Conservation (phyloP, 495 filamentous ascomycete species). For the Neurospora sp. region DNA sequence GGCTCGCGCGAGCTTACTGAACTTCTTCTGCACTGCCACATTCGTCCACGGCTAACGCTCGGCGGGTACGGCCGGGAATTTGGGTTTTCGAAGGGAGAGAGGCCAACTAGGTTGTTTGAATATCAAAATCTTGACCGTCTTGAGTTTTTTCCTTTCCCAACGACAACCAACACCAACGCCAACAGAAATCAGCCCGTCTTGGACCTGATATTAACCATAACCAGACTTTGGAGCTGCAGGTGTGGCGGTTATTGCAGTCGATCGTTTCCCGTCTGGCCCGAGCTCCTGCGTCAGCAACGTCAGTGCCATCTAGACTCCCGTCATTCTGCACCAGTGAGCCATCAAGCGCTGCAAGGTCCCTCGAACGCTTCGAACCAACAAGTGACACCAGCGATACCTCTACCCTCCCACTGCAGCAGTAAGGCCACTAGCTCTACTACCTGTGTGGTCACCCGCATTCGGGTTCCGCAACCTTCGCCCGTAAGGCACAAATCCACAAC, state of each 20-base stretch:
- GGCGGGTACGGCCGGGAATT: not conserved
- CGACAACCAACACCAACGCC: not conserved
- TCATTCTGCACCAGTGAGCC: not conserved
- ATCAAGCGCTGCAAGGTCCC: not conserved
- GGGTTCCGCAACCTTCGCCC: not conserved
- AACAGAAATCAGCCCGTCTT: not conserved
- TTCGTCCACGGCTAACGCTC: not conserved
- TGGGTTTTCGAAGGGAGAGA: not conserved
- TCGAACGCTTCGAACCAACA: not conserved
- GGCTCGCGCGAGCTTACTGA: not conserved
- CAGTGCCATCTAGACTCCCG: not conserved
- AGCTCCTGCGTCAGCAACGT: slow-evolving; percentile 17
- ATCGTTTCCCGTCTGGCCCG: slow-evolving; percentile 16
- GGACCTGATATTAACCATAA: not conserved
- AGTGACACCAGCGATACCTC: not conserved
- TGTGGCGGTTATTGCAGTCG: slow-evolving; percentile 4
- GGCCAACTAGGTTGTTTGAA: not conserved
- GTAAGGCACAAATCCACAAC: not conserved
- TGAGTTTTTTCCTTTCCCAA: not conserved
- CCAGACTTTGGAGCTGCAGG: not conserved
- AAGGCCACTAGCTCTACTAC: not conserved
- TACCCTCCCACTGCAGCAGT: not conserved
- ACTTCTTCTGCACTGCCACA: not conserved
- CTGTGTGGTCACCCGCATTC: not conserved
- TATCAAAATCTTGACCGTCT: not conserved